Evolutionary conservation across 495 filamentous ascomycete genomes (phyloP).

Genomic region (Neurospora africana): DNA sequence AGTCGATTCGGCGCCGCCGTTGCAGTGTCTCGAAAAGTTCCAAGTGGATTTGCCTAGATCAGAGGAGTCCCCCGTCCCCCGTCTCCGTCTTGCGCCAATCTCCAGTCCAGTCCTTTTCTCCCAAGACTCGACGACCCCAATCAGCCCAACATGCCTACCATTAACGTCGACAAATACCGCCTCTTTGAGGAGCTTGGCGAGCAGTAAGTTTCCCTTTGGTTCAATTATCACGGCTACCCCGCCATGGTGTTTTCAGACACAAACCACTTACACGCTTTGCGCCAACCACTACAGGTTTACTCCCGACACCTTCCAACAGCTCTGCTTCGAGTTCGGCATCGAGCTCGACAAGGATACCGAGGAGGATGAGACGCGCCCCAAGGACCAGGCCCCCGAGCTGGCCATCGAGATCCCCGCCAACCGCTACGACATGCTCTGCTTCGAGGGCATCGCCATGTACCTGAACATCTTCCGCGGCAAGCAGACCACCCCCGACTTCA

Average conservation of each 20-base stretch:
- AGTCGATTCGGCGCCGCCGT: background rate
- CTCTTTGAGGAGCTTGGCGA: slow-evolving; percentile 87
- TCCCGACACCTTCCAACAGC: slow-evolving; percentile 84
- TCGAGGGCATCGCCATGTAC: slow-evolving; percentile 92
- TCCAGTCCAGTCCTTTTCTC: too few species aligned
- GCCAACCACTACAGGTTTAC: slow-evolving; percentile 53
- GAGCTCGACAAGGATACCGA: slow-evolving; percentile 96
- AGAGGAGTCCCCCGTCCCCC: background rate
- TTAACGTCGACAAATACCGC: slow-evolving; percentile 86
- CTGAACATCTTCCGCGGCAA: slow-evolving; percentile 87
- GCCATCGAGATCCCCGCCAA: slow-evolving; percentile 99
- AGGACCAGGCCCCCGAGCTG: slow-evolving; percentile 81
- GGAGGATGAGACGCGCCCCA: slow-evolving; percentile 48
- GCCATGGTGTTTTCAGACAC: slow-evolving; percentile 9
- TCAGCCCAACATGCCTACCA: slow-evolving; percentile 63
- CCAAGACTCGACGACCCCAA: background rate
- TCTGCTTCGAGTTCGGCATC: slow-evolving; percentile 98
- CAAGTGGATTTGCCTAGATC: slow-evolving; percentile 1
- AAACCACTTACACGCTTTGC: slow-evolving; percentile 2
- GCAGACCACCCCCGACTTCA: slow-evolving; percentile 64
- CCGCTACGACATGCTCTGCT: slow-evolving; percentile 97
- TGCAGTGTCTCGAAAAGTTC: slow-evolving; percentile 15
- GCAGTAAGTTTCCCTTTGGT: slow-evolving; percentile 46
- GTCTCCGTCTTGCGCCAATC: background rate
- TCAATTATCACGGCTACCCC: slow-evolving; percentile 8